phyloP scores from a whole-genome alignment of 768 basidiomycete genomes.

The Clitopilus hobsonii region DNA sequence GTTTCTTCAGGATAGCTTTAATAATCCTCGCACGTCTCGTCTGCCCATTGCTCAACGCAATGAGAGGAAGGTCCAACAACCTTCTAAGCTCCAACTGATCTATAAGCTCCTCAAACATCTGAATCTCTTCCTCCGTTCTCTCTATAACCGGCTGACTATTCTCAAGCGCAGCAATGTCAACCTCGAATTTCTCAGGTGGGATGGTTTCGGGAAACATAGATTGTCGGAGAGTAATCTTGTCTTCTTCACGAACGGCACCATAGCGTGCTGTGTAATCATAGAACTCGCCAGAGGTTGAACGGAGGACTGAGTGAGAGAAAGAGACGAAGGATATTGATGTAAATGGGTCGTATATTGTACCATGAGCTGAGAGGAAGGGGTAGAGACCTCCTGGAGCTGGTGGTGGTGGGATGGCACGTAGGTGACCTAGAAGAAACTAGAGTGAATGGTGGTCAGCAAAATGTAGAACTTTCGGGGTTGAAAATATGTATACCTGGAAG shows the following conservation, averaged over 20 bases:
- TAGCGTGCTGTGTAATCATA: conserved; percentile 93
- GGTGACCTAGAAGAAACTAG: conserved; percentile 66
- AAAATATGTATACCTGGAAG: conserved; percentile 49
- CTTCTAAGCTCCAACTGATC: conserved; percentile 49
- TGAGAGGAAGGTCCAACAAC: conserved; percentile 76
- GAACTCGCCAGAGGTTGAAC: conserved; percentile 66
- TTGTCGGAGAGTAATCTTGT: conserved; percentile 70
- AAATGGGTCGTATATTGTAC: conserved; percentile 39
- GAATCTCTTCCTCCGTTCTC: conserved; percentile 1
- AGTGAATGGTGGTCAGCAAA: background rate
- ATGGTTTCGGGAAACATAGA: conserved; percentile 58
- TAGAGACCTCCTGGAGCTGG: conserved; percentile 69
- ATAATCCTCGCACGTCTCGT: conserved; percentile 82
- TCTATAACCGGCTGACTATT: conserved; percentile 11
- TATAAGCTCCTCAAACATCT: conserved; percentile 49
- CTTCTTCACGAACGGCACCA: conserved; percentile 82
- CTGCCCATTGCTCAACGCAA: conserved; percentile 91
- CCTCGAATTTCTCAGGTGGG: conserved; percentile 24
- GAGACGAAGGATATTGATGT: conserved; percentile 53
- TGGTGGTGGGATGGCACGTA: conserved; percentile 60
- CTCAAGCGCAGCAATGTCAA: conserved; percentile 12
- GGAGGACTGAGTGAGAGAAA: conserved; percentile 45
- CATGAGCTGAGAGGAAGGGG: conserved; percentile 52
- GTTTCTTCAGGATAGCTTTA: conserved; percentile 64
- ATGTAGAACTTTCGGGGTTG: background rate